These are phyloP conservation scores for Aspergillus tanneri DNA, from an alignment of 2,329 filamentous ascomycete genomes.

Conservation along the genomic window DNA sequence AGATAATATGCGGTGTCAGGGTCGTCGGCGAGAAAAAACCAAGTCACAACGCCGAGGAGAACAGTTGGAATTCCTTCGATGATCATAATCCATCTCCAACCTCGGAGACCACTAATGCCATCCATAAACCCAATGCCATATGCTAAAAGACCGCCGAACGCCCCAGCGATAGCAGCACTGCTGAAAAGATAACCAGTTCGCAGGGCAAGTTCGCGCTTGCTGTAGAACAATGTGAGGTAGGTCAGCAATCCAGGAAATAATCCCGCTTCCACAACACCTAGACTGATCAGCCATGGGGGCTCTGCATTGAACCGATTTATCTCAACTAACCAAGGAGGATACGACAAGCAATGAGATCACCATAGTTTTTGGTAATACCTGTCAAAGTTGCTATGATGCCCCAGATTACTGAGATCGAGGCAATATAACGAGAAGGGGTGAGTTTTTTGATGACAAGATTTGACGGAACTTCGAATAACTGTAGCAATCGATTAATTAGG, in stretches of 20 bases:
- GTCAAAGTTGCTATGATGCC: slow-evolving; percentile 51
- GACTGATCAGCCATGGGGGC: background rate
- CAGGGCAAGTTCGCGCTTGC: slow-evolving; percentile 68
- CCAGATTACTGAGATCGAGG: slow-evolving; percentile 61
- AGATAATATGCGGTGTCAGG: slow-evolving; percentile 65
- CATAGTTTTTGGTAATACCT: slow-evolving; percentile 66
- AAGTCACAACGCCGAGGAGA: slow-evolving; percentile 55
- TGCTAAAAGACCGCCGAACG: slow-evolving; percentile 69
- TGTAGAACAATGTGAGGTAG: slow-evolving; percentile 76
- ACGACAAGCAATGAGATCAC: slow-evolving; percentile 65
- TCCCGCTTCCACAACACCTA: slow-evolving; percentile 66
- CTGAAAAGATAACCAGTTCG: slow-evolving; percentile 70
- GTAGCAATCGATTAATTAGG: too few species aligned
- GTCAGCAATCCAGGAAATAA: slow-evolving; percentile 67
- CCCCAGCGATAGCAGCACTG: slow-evolving; percentile 66
- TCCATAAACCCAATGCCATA: slow-evolving; percentile 74
- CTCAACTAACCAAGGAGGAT: slow-evolving; percentile 53
- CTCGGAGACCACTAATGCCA: slow-evolving; percentile 61
- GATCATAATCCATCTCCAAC: slow-evolving; percentile 71
- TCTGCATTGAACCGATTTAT: too few species aligned
- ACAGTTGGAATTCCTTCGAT: slow-evolving; percentile 59
- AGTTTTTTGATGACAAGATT: slow-evolving; percentile 65
- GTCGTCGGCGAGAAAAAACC: slow-evolving; percentile 63
- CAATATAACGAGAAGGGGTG: slow-evolving; percentile 59
- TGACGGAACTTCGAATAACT: slow-evolving; percentile 62